Conservation (phyloP, 768 basidiomycete genomes). For the Porpolomopsis calyptriformis region DNA sequence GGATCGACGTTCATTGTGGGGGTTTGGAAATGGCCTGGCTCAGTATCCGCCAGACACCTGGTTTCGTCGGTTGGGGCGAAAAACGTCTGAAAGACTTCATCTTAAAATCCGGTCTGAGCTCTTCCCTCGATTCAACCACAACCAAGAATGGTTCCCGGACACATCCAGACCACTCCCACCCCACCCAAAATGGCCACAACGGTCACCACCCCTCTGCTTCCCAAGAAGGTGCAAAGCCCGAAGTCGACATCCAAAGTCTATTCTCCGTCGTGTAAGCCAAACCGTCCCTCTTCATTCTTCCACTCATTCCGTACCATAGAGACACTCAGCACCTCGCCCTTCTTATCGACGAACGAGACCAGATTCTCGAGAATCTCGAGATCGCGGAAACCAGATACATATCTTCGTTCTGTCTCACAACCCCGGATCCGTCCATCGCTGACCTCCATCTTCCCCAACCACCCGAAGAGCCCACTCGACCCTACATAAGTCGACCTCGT, state of each 20-base stretch:
- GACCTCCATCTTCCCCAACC: constrained; percentile 41
- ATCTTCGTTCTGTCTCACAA: constrained; percentile 60
- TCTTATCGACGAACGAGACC: constrained; percentile 66
- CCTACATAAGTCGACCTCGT: constrained; percentile 60
- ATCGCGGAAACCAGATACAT: constrained; percentile 73
- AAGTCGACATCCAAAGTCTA: constrained; percentile 59
- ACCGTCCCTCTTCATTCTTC: neutral
- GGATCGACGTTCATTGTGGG: constrained; percentile 54
- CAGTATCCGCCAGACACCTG: constrained; percentile 49
- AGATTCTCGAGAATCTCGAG: constrained; percentile 70
- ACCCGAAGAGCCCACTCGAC: constrained; percentile 31
- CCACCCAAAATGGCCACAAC: constrained; percentile 32
- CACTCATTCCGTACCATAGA: constrained; percentile 24
- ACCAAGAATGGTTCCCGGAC: constrained; percentile 10
- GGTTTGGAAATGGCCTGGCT: constrained; percentile 71
- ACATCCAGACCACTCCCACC: constrained; percentile 3
- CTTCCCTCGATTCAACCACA: constrained; percentile 30
- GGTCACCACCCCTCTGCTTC: constrained; percentile 29
- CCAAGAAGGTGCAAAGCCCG: constrained; percentile 34
- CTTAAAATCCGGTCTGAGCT: constrained; percentile 54
- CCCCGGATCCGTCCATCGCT: constrained; percentile 60
- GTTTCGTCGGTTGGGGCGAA: constrained; percentile 66
- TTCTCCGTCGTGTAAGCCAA: constrained; percentile 64
- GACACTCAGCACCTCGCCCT: constrained; percentile 58
- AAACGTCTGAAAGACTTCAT: constrained; percentile 61